These are phyloP conservation scores for Wickerhamiella galacta DNA, from an alignment of 805 yeast species.

Conservation along the genomic window DNA sequence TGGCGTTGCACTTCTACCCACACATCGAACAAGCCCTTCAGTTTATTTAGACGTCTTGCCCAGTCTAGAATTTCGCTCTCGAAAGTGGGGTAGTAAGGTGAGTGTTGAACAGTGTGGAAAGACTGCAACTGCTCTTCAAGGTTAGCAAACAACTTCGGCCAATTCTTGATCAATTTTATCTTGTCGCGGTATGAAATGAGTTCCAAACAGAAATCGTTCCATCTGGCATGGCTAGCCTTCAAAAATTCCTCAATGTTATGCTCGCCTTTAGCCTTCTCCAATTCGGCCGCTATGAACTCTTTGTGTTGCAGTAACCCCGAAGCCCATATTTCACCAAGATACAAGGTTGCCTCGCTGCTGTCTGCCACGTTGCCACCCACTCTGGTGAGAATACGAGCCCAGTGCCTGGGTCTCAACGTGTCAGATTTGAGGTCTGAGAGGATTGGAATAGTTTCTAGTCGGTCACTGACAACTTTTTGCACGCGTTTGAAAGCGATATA, in stretches of 20 bases:
- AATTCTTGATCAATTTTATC: conserved; percentile 42
- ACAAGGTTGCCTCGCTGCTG: no score
- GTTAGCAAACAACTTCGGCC: conserved; percentile 45
- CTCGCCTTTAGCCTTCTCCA: conserved; percentile 49
- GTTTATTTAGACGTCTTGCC: conserved; percentile 36
- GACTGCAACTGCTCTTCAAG: conserved; percentile 45
- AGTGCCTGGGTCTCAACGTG: conserved; percentile 47
- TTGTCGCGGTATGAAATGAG: conserved; percentile 36
- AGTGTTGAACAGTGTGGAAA: conserved; percentile 52
- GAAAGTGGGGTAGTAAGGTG: conserved; percentile 43
- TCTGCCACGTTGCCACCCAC: not conserved
- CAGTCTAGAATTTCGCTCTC: conserved; percentile 39
- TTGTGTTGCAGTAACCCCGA: not conserved
- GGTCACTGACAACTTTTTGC: conserved; percentile 29
- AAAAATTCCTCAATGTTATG: conserved; percentile 44
- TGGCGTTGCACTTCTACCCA: conserved; percentile 83
- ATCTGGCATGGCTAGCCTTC: conserved; percentile 31
- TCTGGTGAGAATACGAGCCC: conserved; percentile 33
- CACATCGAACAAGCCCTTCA: conserved; percentile 37
- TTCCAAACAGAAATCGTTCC: conserved; percentile 40
- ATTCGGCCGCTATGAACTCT: not conserved
- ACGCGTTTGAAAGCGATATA: conserved; percentile 51
- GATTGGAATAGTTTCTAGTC: conserved; percentile 25
- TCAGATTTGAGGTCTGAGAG: conserved; percentile 36
- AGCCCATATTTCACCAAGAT: no score